Evolutionary conservation across 768 basidiomycete genomes (phyloP).

Genomic region (Naganishia vaughanmartiniae): DNA sequence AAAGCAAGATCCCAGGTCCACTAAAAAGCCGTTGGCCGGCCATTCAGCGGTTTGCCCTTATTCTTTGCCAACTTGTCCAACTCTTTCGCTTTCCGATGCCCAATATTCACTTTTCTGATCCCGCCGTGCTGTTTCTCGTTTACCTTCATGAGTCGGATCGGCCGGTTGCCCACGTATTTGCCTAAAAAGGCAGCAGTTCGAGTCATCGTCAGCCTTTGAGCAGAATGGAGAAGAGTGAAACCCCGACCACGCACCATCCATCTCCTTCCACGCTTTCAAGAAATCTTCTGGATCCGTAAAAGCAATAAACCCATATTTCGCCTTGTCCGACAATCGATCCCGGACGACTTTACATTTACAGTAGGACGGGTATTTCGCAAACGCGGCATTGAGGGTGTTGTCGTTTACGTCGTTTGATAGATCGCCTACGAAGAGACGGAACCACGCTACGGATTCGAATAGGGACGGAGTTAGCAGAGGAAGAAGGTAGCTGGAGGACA

Average conservation of each 20-base stretch:
- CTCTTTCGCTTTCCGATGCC: conserved; percentile 83
- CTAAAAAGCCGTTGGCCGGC: conserved; percentile 46
- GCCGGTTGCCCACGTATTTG: conserved; percentile 97
- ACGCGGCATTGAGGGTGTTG: conserved; percentile 86
- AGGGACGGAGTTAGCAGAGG: neutral
- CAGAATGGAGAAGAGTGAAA: neutral
- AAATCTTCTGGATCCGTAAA: conserved; percentile 99
- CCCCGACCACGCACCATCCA: conserved; percentile 71
- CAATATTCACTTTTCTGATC: conserved; percentile 87
- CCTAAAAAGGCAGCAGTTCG: conserved; percentile 56
- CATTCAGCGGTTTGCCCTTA: conserved; percentile 57
- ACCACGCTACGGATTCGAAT: conserved; percentile 68
- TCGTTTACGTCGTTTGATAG: conserved; percentile 97
- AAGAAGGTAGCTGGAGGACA: neutral
- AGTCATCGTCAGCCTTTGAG: neutral
- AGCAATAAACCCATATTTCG: conserved; percentile 94
- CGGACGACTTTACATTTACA: conserved; percentile 92
- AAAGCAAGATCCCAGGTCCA: neutral
- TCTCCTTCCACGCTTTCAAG: conserved; percentile 97
- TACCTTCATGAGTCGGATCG: conserved; percentile 94
- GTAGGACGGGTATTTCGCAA: conserved; percentile 89
- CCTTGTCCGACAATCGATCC: conserved; percentile 72
- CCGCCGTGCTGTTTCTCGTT: conserved; percentile 64
- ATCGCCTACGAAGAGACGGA: conserved; percentile 94
- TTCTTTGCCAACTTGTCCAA: conserved; percentile 89